Base-by-base conservation (phyloP, 306 rosid genomes). In the Cajanus cajan region DNA sequence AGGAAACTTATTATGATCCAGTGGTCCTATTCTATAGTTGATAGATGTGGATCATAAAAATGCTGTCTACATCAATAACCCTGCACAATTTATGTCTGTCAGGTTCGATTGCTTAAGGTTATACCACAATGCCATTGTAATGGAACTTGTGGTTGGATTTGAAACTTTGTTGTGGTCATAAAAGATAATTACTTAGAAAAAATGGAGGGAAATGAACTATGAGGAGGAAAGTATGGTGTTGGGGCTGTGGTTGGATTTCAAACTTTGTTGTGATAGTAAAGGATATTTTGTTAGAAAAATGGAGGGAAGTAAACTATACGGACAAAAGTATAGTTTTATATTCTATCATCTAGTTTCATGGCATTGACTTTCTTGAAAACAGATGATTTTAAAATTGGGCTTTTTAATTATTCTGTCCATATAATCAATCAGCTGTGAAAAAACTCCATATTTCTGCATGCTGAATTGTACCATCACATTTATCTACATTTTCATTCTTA, bases 21-120 rank as follows among this genome's bases (percentile, higher is more conserved):
- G 67, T 37, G 21, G 43, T 45, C 50, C 40, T 36, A 14, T 47
- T 51, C 45, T 25, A 41, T 39, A 7, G 51, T 37, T 16, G 51
- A 19, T 71, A 25, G 33, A 68, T 79, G 25, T 58, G 54, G 48
- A 74, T 67, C 9, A 50, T 39, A 6, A 33, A 76, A 76, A 33
- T 72, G 37, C 28, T 59, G 33, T 11, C 36, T 43, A 54, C 58
- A 54, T 65, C 7, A 36, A n/a, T 4, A 41, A 52, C 28, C 15
- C n/a, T 41, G 28, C 48, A 22, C 15, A 43, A 47, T 19, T 8
- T 63, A 12, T 51, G 37, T 66, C 18, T 73, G 21, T 25, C 22
- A 36, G 22, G 33, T 73, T 61, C 15, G 43, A 40, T 15, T 61
- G 28, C 3, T 50, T 24, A 39, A 22, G 71, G 51, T 58, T 31